Evolutionary conservation across 345 rosid species (phyloP), one percentile per base, ranked within the genome.

Genomic region (Populus tremula): DNA sequence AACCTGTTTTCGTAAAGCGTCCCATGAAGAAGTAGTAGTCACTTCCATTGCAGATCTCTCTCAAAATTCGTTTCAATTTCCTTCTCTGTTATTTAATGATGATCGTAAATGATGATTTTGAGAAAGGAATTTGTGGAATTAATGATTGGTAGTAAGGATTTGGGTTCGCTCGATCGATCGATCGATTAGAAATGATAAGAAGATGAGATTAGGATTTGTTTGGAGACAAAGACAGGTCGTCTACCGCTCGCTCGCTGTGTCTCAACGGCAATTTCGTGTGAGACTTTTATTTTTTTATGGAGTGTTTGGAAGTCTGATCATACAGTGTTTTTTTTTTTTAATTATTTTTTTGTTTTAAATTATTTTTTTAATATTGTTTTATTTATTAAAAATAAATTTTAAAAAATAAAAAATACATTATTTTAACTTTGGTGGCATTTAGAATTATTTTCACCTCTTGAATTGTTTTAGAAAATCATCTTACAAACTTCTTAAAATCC

Each of bases 1-100:
- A 36, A 95, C 99, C 97, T 93, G 97, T 84, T 91, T 95, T 56
- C 98, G 91, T 71, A 93, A 79, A 77, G 97, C 92, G 87, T 93
- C 98, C 98, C 99, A 93, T 74, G 98, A 95, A 87, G 98, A 56
- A 9, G 62, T 90, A 87, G 82, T 87, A 64, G 92, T 91, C 78
- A 85, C 91, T 20, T 95, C 97, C 98, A 93, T 95, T 54, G 80
- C 64, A 59, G 49, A 17, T 77, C 69, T 53, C 14, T 71, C 29
- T 10, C 2, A 47, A n/a, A 38, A 59, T 12, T 73, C 64, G 64
- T 59, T 59, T 59, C 64, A 23, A 59, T 59, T 59, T 12, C 23
- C 27, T 59, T 56, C 64, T 9, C 29, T 23, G 64, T n/a, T 10
- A n/a, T n/a, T 59, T n/a, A n/a, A 59, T 10, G 29, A 59, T 11